These are phyloP conservation scores for Phytophthora quininea DNA, from an alignment of 352 stramenopile genomes.

Conservation along the genomic window DNA sequence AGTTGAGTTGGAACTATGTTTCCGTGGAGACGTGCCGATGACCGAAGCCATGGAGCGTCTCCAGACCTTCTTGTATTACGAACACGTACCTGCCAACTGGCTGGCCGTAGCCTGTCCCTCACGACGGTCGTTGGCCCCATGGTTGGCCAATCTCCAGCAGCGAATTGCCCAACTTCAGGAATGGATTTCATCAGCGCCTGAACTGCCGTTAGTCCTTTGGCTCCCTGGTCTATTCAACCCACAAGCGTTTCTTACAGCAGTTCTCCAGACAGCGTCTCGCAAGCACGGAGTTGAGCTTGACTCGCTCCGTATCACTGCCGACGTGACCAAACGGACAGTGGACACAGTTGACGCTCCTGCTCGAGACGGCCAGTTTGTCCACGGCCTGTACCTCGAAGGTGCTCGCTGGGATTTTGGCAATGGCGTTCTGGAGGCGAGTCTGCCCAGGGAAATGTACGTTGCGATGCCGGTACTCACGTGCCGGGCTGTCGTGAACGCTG, in stretches of 20 bases:
- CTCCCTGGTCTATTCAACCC: conserved; percentile 85
- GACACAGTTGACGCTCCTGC: conserved; percentile 81
- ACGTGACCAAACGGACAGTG: conserved; percentile 90
- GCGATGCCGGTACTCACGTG: conserved; percentile 92
- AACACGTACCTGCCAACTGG: conserved; percentile 78
- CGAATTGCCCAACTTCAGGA: conserved; percentile 88
- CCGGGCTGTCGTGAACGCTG: conserved; percentile 62
- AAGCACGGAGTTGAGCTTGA: conserved; percentile 86
- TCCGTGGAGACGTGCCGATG: conserved; percentile 89
- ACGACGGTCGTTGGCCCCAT: conserved; percentile 75
- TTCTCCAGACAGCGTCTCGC: conserved; percentile 77
- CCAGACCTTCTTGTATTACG: conserved; percentile 78
- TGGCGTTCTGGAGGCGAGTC: conserved; percentile 78
- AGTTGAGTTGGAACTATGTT: conserved; percentile 86
- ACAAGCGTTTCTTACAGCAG: conserved; percentile 84
- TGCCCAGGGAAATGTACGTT: conserved; percentile 92
- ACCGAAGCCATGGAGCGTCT: conserved; percentile 88
- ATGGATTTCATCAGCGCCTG: conserved; percentile 76
- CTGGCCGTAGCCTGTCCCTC: conserved; percentile 80
- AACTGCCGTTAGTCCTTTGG: conserved; percentile 86
- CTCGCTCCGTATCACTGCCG: conserved; percentile 74
- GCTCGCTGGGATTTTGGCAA: conserved; percentile 87
- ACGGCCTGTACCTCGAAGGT: conserved; percentile 91
- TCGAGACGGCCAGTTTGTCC: conserved; percentile 91
- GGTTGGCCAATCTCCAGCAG: conserved; percentile 87